These are phyloP conservation scores for Komagataella phaffii DNA, from an alignment of 805 yeast genomes.

Conservation along the genomic window DNA sequence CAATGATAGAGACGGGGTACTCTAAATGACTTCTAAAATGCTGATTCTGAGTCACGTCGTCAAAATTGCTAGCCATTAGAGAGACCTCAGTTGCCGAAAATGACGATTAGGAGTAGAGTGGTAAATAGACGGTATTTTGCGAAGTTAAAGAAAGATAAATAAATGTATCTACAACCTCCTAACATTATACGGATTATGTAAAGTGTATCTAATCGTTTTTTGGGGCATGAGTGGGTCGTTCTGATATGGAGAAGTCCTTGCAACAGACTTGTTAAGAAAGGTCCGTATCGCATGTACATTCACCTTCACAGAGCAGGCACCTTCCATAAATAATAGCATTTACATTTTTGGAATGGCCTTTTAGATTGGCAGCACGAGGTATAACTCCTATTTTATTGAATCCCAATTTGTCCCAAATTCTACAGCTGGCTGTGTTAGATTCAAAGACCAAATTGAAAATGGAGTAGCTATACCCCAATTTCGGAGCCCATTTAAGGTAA, in stretches of 20 bases:
- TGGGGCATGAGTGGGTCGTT: neutral
- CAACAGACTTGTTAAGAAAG: neutral
- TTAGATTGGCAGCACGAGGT: conserved; percentile 60
- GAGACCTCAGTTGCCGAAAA: neutral
- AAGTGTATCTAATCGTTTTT: no score
- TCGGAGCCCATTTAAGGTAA: conserved; percentile 63
- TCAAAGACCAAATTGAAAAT: conserved; percentile 83
- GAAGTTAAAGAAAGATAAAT: neutral
- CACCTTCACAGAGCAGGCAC: conserved; percentile 20
- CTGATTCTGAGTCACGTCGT: conserved; percentile 33
- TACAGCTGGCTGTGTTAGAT: conserved; percentile 61
- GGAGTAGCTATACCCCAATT: conserved; percentile 66
- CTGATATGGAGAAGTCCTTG: neutral
- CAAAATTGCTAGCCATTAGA: conserved; percentile 14
- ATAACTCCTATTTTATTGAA: conserved; percentile 69
- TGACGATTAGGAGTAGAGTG: neutral
- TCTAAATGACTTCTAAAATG: conserved; percentile 29
- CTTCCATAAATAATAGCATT: conserved; percentile 76
- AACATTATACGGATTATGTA: neutral
- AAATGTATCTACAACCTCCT: neutral
- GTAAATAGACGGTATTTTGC: neutral
- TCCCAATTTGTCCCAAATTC: conserved; percentile 76
- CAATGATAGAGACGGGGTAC: conserved; percentile 22
- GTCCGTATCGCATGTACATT: neutral
- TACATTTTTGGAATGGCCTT: conserved; percentile 47